These are phyloP conservation scores for Cordia subcordata DNA, from an alignment of 257 asterid species.

Conservation along the genomic window DNA sequence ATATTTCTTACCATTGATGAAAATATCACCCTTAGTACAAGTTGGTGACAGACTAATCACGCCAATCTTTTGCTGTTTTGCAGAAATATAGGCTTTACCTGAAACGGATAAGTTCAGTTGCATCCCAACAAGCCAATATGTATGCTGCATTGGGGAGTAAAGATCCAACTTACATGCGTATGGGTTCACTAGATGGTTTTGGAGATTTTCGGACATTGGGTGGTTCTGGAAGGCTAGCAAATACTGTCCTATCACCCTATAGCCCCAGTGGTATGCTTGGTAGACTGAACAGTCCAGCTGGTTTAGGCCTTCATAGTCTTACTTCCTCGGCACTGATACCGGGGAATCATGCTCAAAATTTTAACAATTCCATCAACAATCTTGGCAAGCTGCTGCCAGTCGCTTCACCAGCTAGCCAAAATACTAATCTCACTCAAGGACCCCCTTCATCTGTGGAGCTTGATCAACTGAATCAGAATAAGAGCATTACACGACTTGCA, in stretches of 20 bases:
- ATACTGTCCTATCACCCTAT: constrained; percentile 47
- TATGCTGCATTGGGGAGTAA: constrained; percentile 67
- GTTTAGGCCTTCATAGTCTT: constrained; percentile 42
- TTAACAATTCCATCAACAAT: constrained; percentile 34
- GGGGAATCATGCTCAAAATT: constrained; percentile 44
- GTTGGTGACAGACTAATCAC: neutral
- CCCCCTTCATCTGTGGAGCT: constrained; percentile 50
- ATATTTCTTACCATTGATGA: too few relatives aligned
- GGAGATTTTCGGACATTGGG: constrained; percentile 51
- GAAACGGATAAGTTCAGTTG: constrained; percentile 66
- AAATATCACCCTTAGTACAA: too few relatives aligned
- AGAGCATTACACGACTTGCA: constrained; percentile 29
- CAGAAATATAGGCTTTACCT: constrained; percentile 89
- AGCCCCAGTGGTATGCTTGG: constrained; percentile 61
- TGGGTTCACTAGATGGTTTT: constrained; percentile 56
- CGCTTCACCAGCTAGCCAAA: constrained; percentile 37
- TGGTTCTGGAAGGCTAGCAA: constrained; percentile 58
- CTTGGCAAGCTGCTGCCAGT: constrained; percentile 49
- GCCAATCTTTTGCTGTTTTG: constrained; percentile 12
- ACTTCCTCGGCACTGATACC: constrained; percentile 45
- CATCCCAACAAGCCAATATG: constrained; percentile 75
- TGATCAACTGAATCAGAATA: constrained; percentile 49
- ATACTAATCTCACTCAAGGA: constrained; percentile 47
- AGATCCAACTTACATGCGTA: constrained; percentile 63
- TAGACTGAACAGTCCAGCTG: constrained; percentile 60